Evolutionary conservation across 1,139 yeast genomes (phyloP).

Genomic region (Nematodospora anomalae): DNA sequence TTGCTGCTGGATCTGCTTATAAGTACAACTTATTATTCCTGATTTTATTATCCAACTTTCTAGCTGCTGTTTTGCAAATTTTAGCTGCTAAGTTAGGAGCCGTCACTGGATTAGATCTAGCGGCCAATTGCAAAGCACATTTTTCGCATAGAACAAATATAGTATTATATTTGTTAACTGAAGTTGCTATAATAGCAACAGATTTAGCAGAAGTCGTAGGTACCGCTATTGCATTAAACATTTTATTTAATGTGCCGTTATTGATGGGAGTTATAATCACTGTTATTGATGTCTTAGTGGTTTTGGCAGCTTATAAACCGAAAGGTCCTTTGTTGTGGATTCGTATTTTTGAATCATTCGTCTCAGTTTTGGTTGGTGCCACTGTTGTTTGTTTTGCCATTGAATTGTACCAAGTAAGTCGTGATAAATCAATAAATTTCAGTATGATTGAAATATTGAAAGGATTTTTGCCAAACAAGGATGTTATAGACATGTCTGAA

Average conservation of each 20-base stretch:
- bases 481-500: slow-evolving; percentile 61
- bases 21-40: slow-evolving; percentile 81
- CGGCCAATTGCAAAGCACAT: slow-evolving; percentile 80
- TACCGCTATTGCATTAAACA: slow-evolving; percentile 85
- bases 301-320: slow-evolving; percentile 85
- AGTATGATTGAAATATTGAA: slow-evolving; percentile 53
- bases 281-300: slow-evolving; percentile 79
- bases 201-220: slow-evolving; percentile 95
- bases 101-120: slow-evolving; percentile 87
- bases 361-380: slow-evolving; percentile 70
- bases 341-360: slow-evolving; percentile 80
- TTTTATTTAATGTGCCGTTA: slow-evolving; percentile 74
- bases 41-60: slow-evolving; percentile 74
- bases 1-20: slow-evolving; percentile 88
- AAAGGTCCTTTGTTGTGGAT: slow-evolving; percentile 79
- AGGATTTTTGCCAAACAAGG: slow-evolving; percentile 80
- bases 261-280: slow-evolving; percentile 79
- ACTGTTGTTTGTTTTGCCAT: slow-evolving; percentile 85
- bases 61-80: slow-evolving; percentile 85
- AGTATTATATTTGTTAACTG: slow-evolving; percentile 70
- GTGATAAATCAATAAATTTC: slow-evolving; percentile 49
- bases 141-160: slow-evolving; percentile 63
- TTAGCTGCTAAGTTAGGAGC: slow-evolving; percentile 84
- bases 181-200: slow-evolving; percentile 86
- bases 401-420: slow-evolving; percentile 70